These are phyloP conservation scores for Oryza brachyantha DNA, from an alignment of 176 grass and related monocot species.

Conservation along the genomic window DNA sequence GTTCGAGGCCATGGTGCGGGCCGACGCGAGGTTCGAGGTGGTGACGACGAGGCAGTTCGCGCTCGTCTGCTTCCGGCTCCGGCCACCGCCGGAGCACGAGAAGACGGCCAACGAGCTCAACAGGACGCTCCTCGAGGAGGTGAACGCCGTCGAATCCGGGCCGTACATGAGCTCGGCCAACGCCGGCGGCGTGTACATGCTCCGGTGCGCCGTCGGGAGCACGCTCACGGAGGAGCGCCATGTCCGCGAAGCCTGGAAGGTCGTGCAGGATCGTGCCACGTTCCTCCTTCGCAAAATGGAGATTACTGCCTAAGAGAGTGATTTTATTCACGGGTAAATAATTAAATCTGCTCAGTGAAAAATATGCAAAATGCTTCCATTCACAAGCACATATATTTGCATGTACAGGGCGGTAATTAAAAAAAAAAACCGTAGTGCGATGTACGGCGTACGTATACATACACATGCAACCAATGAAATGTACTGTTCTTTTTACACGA, in stretches of 20 bases:
- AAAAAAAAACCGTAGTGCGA: too few species aligned
- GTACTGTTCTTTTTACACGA: too few species aligned
- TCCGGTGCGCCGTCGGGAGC: slow-evolving; percentile 34
- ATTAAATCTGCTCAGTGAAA: too few species aligned
- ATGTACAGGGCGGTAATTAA: too few species aligned
- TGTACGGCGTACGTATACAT: too few species aligned
- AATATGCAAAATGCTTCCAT: too few species aligned
- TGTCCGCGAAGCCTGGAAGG: slow-evolving; percentile 29
- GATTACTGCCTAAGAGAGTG: too few species aligned
- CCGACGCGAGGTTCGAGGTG: slow-evolving; percentile 43
- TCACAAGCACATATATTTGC: too few species aligned
- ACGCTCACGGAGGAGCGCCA: slow-evolving; percentile 40
- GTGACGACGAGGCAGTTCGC: slow-evolving; percentile 25
- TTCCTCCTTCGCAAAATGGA: too few species aligned
- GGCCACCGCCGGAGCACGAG: too few species aligned
- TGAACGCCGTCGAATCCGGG: slow-evolving; percentile 22
- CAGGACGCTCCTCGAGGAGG: slow-evolving; percentile 14
- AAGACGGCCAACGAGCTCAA: slow-evolving; percentile 8
- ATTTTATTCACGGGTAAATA: too few species aligned
- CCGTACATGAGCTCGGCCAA: slow-evolving; percentile 35
- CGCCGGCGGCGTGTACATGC: slow-evolving; percentile 33
- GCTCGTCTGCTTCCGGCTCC: slow-evolving; percentile 48
- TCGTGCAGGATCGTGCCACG: slow-evolving; percentile 26
- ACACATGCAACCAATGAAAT: too few species aligned
- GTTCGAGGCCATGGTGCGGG: slow-evolving; percentile 34